These are phyloP conservation scores for Penicillium sp. DNA, from an alignment of 2,329 filamentous ascomycete species.

Conservation along the genomic window DNA sequence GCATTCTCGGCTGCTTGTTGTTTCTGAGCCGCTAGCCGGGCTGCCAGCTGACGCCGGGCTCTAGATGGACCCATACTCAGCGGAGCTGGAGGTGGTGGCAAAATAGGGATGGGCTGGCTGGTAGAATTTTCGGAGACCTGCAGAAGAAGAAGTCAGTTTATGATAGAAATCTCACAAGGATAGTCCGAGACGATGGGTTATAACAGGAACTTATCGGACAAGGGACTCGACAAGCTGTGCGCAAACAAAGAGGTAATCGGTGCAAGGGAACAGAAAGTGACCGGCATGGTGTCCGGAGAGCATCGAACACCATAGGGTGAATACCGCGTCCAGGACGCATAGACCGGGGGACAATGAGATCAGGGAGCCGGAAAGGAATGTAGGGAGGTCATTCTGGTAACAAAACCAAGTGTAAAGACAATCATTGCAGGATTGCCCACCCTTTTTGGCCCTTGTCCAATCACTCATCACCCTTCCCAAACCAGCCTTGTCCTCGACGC, in stretches of 20 bases:
- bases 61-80: constrained; percentile 84
- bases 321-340: not conserved
- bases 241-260: not conserved
- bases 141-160: constrained; percentile 17
- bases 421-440: not conserved
- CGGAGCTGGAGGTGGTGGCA: constrained; percentile 67
- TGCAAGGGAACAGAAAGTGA: not conserved
- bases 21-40: constrained; percentile 74
- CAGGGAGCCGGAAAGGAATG: not conserved
- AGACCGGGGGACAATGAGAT: not conserved
- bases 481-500: not conserved
- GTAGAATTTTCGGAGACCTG: constrained; percentile 34
- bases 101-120: constrained; percentile 47
- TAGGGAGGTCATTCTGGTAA: not conserved
- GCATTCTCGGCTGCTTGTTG: constrained; percentile 58
- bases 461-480: not conserved
- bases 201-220: constrained; percentile 2
- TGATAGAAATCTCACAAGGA: not conserved
- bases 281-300: not conserved
- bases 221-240: not conserved
- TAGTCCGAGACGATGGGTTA: not conserved
- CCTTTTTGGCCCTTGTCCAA: not conserved
- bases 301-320: not conserved
- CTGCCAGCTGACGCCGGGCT: constrained; percentile 86
- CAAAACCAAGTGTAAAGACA: not conserved